A percentile compares a stretch with the other conserved stretches of the same genome.
Evolutionary conservation across 495 filamentous ascomycete species (phyloP).

Genomic region (Cryomyces minteri): DNA sequence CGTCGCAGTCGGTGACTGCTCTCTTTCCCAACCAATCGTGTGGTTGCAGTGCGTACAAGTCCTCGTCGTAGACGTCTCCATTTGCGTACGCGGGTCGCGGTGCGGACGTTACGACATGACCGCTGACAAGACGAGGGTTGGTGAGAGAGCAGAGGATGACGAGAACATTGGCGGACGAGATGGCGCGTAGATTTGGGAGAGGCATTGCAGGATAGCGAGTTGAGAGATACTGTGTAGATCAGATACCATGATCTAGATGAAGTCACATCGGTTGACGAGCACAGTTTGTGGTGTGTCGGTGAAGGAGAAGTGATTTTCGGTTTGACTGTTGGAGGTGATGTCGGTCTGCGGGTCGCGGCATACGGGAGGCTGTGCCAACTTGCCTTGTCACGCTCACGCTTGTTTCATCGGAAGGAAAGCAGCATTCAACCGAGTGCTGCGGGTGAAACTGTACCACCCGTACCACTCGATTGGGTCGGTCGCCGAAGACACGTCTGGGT

Average conservation of each 20-base stretch:
- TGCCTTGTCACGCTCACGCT: no score
- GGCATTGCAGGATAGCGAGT: background rate
- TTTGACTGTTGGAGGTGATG: no score
- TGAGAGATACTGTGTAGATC: background rate
- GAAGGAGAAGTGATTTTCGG: no score
- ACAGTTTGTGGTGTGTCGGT: no score
- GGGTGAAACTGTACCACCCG: no score
- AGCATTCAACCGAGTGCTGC: no score
- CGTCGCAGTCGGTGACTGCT: background rate
- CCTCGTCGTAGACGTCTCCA: background rate
- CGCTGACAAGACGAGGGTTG: background rate
- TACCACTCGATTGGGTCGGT: no score
- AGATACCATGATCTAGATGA: background rate
- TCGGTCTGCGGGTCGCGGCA: no score
- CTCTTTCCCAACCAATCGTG: conserved; percentile 1
- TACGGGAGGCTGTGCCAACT: no score
- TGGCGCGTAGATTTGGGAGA: background rate
- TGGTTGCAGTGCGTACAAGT: background rate
- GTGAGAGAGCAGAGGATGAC: background rate
- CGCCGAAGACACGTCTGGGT: no score
- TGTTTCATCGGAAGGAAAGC: no score
- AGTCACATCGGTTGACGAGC: background rate
- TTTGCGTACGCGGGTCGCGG: background rate
- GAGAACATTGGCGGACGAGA: background rate
- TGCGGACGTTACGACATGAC: background rate